Conservation (phyloP, 129 eudicot genomes). For the Cynara cardunculus region DNA sequence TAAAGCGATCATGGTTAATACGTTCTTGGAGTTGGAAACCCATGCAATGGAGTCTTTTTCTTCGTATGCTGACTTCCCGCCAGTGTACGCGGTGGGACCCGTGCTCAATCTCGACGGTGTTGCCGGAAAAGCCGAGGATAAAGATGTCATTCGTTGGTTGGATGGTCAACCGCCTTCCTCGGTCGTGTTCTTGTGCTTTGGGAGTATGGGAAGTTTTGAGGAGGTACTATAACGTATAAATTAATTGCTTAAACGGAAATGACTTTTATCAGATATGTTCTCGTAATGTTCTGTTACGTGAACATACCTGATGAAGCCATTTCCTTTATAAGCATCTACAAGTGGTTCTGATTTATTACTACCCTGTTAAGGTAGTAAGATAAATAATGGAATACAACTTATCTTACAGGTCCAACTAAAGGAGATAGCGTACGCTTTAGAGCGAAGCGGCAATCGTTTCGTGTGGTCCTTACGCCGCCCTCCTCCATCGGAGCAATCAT, state of each 20-base stretch:
- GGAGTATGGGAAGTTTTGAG: conserved; percentile 41
- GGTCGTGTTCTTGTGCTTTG: conserved; percentile 54
- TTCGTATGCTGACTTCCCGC: conserved; percentile 15
- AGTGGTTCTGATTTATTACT: neutral
- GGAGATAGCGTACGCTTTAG: conserved; percentile 46
- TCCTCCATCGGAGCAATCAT: neutral
- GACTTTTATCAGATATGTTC: neutral
- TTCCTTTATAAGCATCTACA: neutral
- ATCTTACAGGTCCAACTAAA: conserved; percentile 26
- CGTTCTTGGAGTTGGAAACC: conserved; percentile 34
- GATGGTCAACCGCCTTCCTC: conserved; percentile 36
- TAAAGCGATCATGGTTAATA: conserved; percentile 33
- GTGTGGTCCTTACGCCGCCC: conserved; percentile 43
- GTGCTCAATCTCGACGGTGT: conserved; percentile 17
- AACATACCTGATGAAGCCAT: neutral
- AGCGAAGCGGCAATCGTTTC: conserved; percentile 31
- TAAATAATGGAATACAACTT: neutral
- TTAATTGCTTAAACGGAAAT: neutral
- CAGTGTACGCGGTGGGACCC: conserved; percentile 40
- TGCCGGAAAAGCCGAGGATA: neutral
- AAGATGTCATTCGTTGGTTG: conserved; percentile 24
- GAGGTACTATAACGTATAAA: neutral
- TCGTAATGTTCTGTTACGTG: neutral
- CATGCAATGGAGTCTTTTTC: conserved; percentile 21
- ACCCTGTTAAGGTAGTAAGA: neutral